Base-by-base conservation (phyloP, 305 asterid species). In the Fraxinus angustifolia region DNA sequence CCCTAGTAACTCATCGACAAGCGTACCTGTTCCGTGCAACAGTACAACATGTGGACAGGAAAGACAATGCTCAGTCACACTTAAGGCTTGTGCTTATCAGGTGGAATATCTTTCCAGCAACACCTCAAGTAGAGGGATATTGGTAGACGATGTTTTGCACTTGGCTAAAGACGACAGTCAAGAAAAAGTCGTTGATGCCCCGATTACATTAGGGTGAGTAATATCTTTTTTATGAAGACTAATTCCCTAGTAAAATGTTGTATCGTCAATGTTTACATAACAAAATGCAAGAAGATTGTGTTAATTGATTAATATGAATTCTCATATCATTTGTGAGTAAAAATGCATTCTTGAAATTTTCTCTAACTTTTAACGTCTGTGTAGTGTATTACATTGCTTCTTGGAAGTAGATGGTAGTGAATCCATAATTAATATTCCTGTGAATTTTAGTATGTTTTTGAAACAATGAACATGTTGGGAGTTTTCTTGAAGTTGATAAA, bases 181-280 rank as follows among this genome's bases (percentile, higher is more conserved):
- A 28, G 85, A 83, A 78, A 83, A 70, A 34, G 76, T 7, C 33
- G 88, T 90, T 10, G 80, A 86, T 1, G 98, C 92, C 79, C 89
- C 92, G 2, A 90, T 96, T 58, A 93, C 98, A 31, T 78, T 96
- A 73, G 99, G 99, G 99, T 96, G 79, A 8, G 92, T 78, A 73
- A 56, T 2, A 17, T 76, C 72, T 26, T 62, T 82, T 72, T 45
- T 50, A 38, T 53, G 11, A 19, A 12, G 14, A 31, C 8, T 10
- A 80, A 40, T 73, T 71, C 12, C 33, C 50, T 50, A 30, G 38
- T 33, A 38, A 56, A 73, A 38, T 68, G 38, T 72, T 28, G 16
- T 58, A 5, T 35, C n/a, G 50, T 8, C 23, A 40, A 6, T 56
- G 65, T 56, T 12, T 6, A 19, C 28, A 33, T 31, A 33, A 74